Evolutionary conservation across 106 monocot genomes (phyloP).

Genomic region (Dioscorea alata): DNA sequence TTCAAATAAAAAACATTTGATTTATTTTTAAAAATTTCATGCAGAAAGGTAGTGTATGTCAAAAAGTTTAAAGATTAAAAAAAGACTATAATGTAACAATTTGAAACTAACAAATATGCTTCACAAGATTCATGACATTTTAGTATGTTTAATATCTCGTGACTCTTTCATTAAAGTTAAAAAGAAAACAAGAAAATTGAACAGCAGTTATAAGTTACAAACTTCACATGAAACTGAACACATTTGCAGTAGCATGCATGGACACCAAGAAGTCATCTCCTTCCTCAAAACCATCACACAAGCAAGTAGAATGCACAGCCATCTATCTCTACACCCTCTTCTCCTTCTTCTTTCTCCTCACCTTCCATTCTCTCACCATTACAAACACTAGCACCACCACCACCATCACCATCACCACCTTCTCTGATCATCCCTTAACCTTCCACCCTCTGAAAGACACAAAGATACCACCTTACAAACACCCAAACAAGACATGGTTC

Average conservation of each 20-base stretch:
- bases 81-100: too few relatives aligned
- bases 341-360: conserved; percentile 16
- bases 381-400: neutral
- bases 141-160: too few relatives aligned
- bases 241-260: neutral
- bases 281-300: neutral
- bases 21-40: too few relatives aligned
- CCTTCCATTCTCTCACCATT: conserved; percentile 11
- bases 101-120: too few relatives aligned
- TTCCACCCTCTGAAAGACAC: conserved; percentile 13
- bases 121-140: too few relatives aligned
- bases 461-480: neutral
- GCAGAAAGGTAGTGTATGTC: too few relatives aligned
- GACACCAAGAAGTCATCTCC: neutral
- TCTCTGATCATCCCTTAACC: neutral
- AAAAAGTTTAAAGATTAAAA: too few relatives aligned
- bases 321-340: conserved; percentile 14
- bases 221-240: too few relatives aligned
- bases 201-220: too few relatives aligned
- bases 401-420: neutral
- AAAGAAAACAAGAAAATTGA: too few relatives aligned
- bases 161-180: too few relatives aligned
- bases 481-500: conserved; percentile 26
- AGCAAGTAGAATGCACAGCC: conserved; percentile 11
- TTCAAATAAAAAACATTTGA: too few relatives aligned